A percentile compares a stretch with the other conserved stretches of the same genome.
phyloP scores from a whole-genome alignment of 2,329 filamentous ascomycete species.

The Pseudopyrenochaeta lycopersici region DNA sequence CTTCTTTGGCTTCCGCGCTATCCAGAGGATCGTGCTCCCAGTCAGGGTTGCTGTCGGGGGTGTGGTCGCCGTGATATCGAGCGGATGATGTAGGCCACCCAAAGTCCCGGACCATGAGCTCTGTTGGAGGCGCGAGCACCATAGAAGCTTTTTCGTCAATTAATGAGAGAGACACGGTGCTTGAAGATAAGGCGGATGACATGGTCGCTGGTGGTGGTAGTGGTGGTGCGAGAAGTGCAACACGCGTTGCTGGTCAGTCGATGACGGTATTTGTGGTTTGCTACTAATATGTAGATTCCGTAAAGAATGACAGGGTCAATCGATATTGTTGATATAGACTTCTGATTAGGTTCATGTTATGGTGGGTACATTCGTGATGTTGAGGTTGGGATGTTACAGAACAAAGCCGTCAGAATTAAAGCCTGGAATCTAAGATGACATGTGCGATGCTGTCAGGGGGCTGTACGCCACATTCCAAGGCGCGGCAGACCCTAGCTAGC shows the following conservation, averaged over 20 bases:
- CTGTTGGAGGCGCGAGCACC: slow-evolving; percentile 1
- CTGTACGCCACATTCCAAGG: slow-evolving; percentile 13
- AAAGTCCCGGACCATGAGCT: slow-evolving; percentile 30
- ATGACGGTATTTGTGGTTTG: slow-evolving; percentile 1
- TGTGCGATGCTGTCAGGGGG: slow-evolving; percentile 23
- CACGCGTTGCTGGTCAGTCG: slow-evolving; percentile 5
- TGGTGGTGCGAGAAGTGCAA: too few species aligned
- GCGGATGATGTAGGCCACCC: slow-evolving; percentile 32
- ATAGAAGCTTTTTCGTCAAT: slow-evolving; percentile 23
- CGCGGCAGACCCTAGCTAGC: slow-evolving; percentile 9
- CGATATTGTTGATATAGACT: background rate
- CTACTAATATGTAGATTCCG: background rate
- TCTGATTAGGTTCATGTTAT: too few species aligned
- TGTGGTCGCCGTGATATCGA: slow-evolving; percentile 36
- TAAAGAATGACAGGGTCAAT: background rate
- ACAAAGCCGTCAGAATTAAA: background rate
- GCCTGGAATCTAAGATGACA: slow-evolving; percentile 16
- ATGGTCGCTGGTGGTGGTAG: slow-evolving; percentile 6
- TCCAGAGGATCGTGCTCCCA: slow-evolving; percentile 33
- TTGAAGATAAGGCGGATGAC: slow-evolving; percentile 16
- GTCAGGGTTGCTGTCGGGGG: slow-evolving; percentile 36
- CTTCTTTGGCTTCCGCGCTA: slow-evolving; percentile 27
- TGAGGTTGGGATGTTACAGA: background rate
- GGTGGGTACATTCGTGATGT: too few species aligned
- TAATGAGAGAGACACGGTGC: slow-evolving; percentile 16